phyloP scores from a whole-genome alignment of 495 filamentous ascomycete species.

The Podospora anserina region DNA sequence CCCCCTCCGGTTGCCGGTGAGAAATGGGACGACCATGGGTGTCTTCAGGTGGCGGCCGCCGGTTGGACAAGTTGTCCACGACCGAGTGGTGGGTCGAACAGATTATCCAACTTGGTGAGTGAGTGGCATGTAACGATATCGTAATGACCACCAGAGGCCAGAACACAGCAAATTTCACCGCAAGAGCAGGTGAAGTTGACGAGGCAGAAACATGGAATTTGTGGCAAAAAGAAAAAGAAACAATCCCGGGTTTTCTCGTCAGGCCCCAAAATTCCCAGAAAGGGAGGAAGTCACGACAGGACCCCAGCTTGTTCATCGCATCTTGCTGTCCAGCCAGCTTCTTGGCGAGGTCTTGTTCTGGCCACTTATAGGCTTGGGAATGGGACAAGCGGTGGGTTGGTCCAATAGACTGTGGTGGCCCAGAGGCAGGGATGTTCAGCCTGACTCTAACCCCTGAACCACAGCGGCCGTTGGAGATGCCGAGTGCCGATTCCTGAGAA shows the following conservation, averaged over 20 bases:
- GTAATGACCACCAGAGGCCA: background rate
- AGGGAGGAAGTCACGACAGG: background rate
- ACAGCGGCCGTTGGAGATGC: background rate
- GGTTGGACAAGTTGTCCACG: background rate
- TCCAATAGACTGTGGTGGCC: background rate
- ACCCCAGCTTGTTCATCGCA: background rate
- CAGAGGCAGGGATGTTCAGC: background rate
- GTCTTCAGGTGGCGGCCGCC: background rate
- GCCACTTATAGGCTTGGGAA: background rate
- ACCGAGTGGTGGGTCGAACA: background rate
- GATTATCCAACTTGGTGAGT: background rate
- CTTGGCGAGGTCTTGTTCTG: background rate
- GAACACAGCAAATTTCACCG: background rate
- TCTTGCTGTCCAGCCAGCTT: background rate
- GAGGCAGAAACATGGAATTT: background rate
- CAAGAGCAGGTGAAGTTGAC: background rate
- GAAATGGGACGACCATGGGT: constrained; percentile 18
- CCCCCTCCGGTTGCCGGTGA: constrained; percentile 19
- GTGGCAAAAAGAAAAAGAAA: background rate
- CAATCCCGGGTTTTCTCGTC: background rate
- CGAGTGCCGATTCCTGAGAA: background rate
- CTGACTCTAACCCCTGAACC: background rate
- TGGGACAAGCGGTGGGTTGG: background rate
- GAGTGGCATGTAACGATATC: background rate
- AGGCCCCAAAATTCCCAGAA: background rate